phyloP scores from a whole-genome alignment of 1,284 basidiomycete species.

The Ceratobasidium sp. region DNA sequence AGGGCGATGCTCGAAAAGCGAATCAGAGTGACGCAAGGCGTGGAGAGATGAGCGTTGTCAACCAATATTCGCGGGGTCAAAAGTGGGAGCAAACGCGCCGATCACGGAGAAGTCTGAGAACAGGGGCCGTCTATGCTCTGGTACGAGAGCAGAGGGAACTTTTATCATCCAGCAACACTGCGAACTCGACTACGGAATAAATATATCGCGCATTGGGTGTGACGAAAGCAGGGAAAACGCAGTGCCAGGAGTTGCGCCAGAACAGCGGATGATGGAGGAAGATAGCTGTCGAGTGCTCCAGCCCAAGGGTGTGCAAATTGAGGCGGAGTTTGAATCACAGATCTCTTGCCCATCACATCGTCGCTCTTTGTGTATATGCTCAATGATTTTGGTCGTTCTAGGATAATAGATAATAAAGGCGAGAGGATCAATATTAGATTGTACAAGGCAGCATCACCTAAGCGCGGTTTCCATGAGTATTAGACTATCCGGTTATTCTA shows the following conservation, averaged over 20 bases:
- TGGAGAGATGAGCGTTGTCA: constrained; percentile 4
- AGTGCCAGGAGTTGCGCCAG: constrained; percentile 5
- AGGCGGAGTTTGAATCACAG: constrained; percentile 12
- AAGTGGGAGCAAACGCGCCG: background rate
- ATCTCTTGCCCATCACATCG: background rate
- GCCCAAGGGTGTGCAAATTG: too few species aligned
- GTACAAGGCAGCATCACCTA: too few species aligned
- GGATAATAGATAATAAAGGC: background rate
- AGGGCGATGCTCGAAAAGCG: background rate
- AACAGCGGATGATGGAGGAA: background rate
- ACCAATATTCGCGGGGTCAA: background rate
- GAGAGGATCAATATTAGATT: too few species aligned
- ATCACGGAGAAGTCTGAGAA: too few species aligned
- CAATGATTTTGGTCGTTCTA: background rate
- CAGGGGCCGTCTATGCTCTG: background rate
- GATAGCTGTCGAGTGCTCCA: background rate
- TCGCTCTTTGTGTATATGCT: background rate
- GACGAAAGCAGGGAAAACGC: constrained; percentile 2
- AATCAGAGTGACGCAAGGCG: background rate
- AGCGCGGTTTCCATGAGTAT: background rate
- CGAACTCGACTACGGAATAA: background rate
- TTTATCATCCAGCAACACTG: background rate
- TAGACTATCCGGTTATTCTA: background rate
- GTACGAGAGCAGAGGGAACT: background rate
- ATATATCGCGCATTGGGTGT: background rate